Conservation (phyloP, 306 rosid species). For the Prunus dulcis region DNA sequence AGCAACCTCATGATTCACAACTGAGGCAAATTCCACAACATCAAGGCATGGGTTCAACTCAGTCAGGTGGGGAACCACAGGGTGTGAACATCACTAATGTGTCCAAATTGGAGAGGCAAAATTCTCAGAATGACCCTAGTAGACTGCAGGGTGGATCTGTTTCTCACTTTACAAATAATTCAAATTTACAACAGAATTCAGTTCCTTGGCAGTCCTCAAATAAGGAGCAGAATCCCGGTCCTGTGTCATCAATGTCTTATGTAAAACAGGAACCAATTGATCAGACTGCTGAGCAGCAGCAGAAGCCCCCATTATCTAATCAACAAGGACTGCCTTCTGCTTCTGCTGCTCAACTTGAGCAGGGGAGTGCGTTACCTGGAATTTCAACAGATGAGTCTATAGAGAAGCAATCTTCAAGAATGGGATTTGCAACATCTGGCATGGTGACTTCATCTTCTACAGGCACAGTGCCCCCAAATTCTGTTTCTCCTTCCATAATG, state of each 20-base stretch:
- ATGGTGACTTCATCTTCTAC: slow-evolving; percentile 44
- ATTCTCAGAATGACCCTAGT: slow-evolving; percentile 54
- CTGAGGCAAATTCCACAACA: slow-evolving; percentile 61
- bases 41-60: slow-evolving; percentile 55
- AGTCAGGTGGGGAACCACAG: slow-evolving; percentile 53
- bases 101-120: slow-evolving; percentile 58
- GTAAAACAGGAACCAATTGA: slow-evolving; percentile 66
- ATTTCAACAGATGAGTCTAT: slow-evolving; percentile 41
- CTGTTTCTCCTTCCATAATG: slow-evolving; percentile 44
- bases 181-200: slow-evolving; percentile 50
- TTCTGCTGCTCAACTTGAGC: slow-evolving; percentile 58
- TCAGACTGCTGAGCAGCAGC: slow-evolving; percentile 66
- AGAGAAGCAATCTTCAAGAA: slow-evolving; percentile 58
- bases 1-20: slow-evolving; percentile 65
- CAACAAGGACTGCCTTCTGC: slow-evolving; percentile 59
- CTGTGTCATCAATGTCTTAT: slow-evolving; percentile 45
- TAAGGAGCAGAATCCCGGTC: slow-evolving; percentile 55
- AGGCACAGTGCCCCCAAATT: slow-evolving; percentile 42
- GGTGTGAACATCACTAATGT: slow-evolving; percentile 37
- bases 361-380: slow-evolving; percentile 51
- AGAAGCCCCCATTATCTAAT: slow-evolving; percentile 47
- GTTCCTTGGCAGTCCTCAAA: slow-evolving; percentile 65
- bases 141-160: slow-evolving; percentile 65
- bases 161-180: slow-evolving; percentile 45
- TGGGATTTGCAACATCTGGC: slow-evolving; percentile 50